These are phyloP conservation scores for Pseudogymnoascus sp. DNA, from an alignment of 2,329 filamentous ascomycete genomes.

Conservation along the genomic window DNA sequence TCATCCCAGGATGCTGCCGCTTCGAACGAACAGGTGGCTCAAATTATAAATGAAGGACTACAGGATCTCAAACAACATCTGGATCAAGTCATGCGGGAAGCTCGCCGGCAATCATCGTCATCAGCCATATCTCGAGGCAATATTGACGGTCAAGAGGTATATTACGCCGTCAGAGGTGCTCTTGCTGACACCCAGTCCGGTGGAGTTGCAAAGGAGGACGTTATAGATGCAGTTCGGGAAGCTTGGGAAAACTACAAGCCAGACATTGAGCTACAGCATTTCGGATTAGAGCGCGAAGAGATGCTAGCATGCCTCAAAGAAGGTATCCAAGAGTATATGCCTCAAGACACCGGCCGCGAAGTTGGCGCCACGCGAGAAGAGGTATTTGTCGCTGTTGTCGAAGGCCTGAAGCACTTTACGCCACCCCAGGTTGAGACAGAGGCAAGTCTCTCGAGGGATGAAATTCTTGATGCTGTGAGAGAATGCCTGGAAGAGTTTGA, in stretches of 20 bases:
- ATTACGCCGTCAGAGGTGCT: constrained; percentile 74
- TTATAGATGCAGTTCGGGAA: constrained; percentile 78
- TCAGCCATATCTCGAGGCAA: constrained; percentile 54
- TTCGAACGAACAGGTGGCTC: constrained; percentile 62
- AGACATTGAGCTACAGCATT: constrained; percentile 82
- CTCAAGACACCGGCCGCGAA: constrained; percentile 32
- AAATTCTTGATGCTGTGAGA: constrained; percentile 74
- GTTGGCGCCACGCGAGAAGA: constrained; percentile 70
- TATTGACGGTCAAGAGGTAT: constrained; percentile 76
- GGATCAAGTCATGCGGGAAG: constrained; percentile 69
- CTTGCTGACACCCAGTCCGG: constrained; percentile 45
- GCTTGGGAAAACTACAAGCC: constrained; percentile 94
- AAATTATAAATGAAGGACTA: constrained; percentile 72
- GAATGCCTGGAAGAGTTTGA: constrained; percentile 84
- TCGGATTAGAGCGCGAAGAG: constrained; percentile 84
- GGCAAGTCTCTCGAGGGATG: constrained; percentile 65
- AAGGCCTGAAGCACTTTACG: constrained; percentile 73
- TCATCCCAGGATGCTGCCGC: constrained; percentile 39
- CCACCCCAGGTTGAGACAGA: constrained; percentile 66
- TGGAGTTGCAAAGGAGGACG: constrained; percentile 68
- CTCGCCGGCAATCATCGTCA: constrained; percentile 59
- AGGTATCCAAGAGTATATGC: constrained; percentile 68
- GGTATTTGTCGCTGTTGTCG: constrained; percentile 76
- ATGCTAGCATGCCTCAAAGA: constrained; percentile 80
- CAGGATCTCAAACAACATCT: constrained; percentile 78